Conservation (phyloP, 2,329 filamentous ascomycete species). For the Sclerotinia spermophila region DNA sequence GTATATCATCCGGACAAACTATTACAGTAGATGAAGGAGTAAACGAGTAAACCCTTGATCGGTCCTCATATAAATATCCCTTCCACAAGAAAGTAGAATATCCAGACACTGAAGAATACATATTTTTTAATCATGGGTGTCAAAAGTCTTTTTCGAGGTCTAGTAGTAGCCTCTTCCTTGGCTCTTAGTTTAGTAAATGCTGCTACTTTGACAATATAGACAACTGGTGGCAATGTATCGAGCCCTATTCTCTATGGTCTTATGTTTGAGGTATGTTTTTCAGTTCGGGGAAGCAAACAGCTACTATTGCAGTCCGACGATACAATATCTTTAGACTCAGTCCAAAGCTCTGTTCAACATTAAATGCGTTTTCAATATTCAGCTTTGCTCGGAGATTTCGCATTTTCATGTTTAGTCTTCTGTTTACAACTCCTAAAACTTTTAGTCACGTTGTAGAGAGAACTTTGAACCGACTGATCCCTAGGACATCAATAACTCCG, state of each 20-base stretch:
- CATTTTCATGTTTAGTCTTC: background rate
- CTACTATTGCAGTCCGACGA: background rate
- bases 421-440: background rate
- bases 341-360: background rate
- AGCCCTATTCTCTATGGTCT: slow-evolving; percentile 26
- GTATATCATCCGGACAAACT: background rate
- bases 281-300: background rate
- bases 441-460: background rate
- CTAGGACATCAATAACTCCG: slow-evolving; percentile 18
- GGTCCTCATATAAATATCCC: background rate
- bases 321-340: background rate
- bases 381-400: background rate
- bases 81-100: background rate
- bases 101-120: background rate
- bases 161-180: background rate
- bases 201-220: slow-evolving; percentile 21
- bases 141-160: background rate
- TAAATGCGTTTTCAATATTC: background rate
- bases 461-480: background rate
- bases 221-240: slow-evolving; percentile 25
- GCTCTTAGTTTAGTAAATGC: background rate
- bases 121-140: background rate
- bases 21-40: background rate
- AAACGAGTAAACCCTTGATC: no score
- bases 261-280: slow-evolving; percentile 23